phyloP scores from a whole-genome alignment of 495 filamentous ascomycete species.

The Penicillium ochrochloron region DNA sequence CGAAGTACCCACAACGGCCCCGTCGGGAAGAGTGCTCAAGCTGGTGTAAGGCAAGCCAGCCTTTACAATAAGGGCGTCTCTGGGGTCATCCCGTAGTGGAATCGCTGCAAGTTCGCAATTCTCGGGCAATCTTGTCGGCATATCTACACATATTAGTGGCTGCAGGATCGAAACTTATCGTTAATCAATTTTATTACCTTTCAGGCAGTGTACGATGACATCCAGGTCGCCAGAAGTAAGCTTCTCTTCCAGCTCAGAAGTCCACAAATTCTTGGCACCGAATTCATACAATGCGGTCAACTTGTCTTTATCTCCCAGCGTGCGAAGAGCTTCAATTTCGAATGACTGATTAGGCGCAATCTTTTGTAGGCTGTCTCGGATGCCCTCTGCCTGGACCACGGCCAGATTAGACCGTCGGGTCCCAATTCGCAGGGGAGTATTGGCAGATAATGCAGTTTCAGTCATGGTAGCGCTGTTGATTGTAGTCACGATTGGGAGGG shows the following conservation, averaged over 20 bases:
- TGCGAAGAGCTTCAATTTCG: constrained; percentile 65
- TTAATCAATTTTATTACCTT: constrained; percentile 50
- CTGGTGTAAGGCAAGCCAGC: constrained; percentile 44
- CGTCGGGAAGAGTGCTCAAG: constrained; percentile 68
- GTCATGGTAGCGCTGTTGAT: neutral
- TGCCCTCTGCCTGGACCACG: constrained; percentile 68
- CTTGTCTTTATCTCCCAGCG: constrained; percentile 75
- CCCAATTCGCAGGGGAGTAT: constrained; percentile 53
- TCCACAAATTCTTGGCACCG: constrained; percentile 85
- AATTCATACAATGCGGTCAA: constrained; percentile 72
- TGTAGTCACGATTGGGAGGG: too few species aligned
- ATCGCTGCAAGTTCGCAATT: constrained; percentile 60
- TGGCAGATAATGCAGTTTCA: neutral
- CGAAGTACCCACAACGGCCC: constrained; percentile 76
- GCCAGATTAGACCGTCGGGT: constrained; percentile 73
- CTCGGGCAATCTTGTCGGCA: constrained; percentile 4
- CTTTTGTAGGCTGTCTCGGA: constrained; percentile 56
- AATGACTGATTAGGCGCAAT: constrained; percentile 61
- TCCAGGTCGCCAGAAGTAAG: constrained; percentile 68
- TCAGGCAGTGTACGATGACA: constrained; percentile 82
- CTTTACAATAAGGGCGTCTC: constrained; percentile 44
- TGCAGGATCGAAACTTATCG: neutral
- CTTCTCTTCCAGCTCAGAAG: constrained; percentile 77
- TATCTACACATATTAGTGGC: neutral
- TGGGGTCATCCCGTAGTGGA: constrained; percentile 58